These are phyloP conservation scores for Hemileccinum rubropunctum DNA, from an alignment of 768 basidiomycete species.

Conservation along the genomic window DNA sequence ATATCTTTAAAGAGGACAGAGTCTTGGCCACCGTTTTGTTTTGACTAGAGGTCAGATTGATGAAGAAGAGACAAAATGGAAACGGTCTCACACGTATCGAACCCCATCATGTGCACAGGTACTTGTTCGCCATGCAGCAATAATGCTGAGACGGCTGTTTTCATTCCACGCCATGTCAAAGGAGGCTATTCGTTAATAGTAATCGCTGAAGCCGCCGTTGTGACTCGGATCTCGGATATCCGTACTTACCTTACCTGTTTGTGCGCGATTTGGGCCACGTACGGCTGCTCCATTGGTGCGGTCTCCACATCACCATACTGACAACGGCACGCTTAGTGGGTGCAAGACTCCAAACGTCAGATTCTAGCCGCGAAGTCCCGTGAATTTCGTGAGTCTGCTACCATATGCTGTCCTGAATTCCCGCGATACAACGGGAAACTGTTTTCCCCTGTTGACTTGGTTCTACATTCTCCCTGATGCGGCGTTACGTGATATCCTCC, in stretches of 20 bases:
- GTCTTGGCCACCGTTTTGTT: neutral
- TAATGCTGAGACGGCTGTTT: neutral
- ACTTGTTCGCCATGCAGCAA: neutral
- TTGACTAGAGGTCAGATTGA: neutral
- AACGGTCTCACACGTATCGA: neutral
- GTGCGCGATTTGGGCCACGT: too few species aligned
- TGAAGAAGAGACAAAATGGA: neutral
- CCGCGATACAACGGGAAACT: neutral
- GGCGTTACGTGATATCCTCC: neutral
- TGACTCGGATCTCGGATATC: neutral
- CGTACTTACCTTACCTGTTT: neutral
- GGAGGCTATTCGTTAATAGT: neutral
- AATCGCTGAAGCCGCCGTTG: neutral
- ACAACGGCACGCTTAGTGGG: neutral
- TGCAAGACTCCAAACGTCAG: neutral
- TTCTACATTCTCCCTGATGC: neutral
- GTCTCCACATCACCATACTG: neutral
- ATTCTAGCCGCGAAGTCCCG: neutral
- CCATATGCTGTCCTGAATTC: neutral
- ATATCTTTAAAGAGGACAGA: neutral
- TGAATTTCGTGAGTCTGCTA: too few species aligned
- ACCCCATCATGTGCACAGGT: slow-evolving; percentile 3
- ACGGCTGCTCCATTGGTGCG: neutral
- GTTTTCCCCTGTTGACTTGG: neutral
- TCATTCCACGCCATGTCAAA: neutral